Percentiles rank a stretch among this genome's conserved stretches.
Conservation (phyloP, 2,329 filamentous ascomycete genomes). For the Ceratocystis variospora region DNA sequence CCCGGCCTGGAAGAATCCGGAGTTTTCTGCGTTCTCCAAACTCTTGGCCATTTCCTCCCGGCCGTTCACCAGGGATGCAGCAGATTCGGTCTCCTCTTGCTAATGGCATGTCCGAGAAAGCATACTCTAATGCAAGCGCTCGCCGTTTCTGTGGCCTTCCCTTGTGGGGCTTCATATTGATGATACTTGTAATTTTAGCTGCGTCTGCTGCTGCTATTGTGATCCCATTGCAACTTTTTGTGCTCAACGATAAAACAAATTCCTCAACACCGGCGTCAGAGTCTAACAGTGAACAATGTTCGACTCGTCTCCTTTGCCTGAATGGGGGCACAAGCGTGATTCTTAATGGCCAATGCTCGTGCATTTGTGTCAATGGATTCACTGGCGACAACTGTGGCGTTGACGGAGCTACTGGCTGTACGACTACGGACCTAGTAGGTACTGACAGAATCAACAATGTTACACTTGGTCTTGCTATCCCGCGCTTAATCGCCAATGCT, state of each 20-base stretch:
- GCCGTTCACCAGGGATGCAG: slow-evolving; percentile 19
- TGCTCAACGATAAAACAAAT: slow-evolving; percentile 34
- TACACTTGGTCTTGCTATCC: slow-evolving; percentile 67
- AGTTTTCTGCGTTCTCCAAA: slow-evolving; percentile 31
- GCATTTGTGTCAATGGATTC: slow-evolving; percentile 80
- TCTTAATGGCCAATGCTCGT: slow-evolving; percentile 57
- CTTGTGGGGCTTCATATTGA: slow-evolving; percentile 58
- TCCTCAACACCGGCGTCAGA: slow-evolving; percentile 25
- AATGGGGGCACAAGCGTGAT: slow-evolving; percentile 72
- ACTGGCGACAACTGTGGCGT: slow-evolving; percentile 44
- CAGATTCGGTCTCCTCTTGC: slow-evolving; percentile 15
- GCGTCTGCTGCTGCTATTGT: slow-evolving; percentile 57
- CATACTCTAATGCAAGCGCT: slow-evolving; percentile 25
- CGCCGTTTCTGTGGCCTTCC: slow-evolving; percentile 75
- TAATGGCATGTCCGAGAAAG: slow-evolving; percentile 18
- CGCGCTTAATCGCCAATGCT: slow-evolving; percentile 54
- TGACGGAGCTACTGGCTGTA: slow-evolving; percentile 37
- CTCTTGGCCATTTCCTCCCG: slow-evolving; percentile 38
- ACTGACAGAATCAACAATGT: slow-evolving; percentile 43
- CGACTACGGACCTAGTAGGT: slow-evolving; percentile 33
- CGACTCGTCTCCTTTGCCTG: slow-evolving; percentile 48
- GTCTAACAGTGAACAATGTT: slow-evolving; percentile 39
- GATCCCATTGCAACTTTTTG: slow-evolving; percentile 55
- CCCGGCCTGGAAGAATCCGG: slow-evolving; percentile 24
- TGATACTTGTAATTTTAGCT: slow-evolving; percentile 55